A percentile compares a stretch with the other conserved stretches of the same genome.
phyloP scores from a whole-genome alignment of 805 yeast species.

The Zygoascus flipseniorum region DNA sequence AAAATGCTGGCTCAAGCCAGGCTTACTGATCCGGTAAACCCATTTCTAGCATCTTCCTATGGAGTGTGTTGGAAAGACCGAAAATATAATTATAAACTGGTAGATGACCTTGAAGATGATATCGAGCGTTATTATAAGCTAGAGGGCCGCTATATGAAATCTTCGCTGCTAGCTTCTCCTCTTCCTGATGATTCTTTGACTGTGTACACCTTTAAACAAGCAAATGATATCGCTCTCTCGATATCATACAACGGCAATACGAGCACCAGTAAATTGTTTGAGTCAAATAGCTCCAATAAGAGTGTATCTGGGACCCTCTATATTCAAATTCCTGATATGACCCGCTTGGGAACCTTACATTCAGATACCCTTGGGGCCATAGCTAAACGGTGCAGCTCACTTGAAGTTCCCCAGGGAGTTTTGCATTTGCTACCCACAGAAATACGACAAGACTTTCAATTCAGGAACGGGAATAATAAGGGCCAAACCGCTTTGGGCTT shows the following conservation, averaged over 20 bases:
- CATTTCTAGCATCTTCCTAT: not conserved
- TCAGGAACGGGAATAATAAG: not conserved
- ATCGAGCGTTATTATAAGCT: not conserved
- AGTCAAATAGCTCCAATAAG: not conserved
- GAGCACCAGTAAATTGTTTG: not conserved
- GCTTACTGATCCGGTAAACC: slow-evolving; percentile 1
- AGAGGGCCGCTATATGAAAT: not conserved
- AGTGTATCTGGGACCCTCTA: not conserved
- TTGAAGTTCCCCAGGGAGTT: not conserved
- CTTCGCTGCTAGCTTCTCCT: not conserved
- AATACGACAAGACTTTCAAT: not conserved
- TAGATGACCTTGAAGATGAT: slow-evolving; percentile 9
- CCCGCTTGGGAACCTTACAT: not conserved
- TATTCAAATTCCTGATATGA: slow-evolving; percentile 2
- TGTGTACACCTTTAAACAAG: not conserved
- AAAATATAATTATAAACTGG: not conserved
- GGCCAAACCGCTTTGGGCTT: not conserved
- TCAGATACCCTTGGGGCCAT: not conserved
- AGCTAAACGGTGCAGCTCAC: not conserved
- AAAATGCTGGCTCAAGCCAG: slow-evolving; percentile 6
- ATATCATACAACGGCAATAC: not conserved
- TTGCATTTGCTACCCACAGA: not conserved
- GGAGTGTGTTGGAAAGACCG: not conserved
- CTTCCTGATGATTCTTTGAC: not conserved
- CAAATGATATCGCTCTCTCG: not conserved